These are phyloP conservation scores for Nakazawaea populi DNA, from an alignment of 805 yeast genomes.

Conservation along the genomic window DNA sequence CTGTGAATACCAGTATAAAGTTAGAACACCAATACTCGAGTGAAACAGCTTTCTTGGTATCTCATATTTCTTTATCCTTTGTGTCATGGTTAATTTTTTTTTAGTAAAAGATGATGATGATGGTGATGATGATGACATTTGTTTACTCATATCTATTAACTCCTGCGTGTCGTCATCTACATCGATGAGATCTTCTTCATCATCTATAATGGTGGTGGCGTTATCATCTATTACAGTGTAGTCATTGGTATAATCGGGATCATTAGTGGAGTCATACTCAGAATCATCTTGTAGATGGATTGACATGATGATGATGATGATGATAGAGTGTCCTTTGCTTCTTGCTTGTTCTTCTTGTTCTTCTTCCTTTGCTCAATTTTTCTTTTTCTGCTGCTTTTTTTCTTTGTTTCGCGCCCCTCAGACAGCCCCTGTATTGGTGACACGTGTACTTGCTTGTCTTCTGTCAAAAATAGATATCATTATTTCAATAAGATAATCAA, in stretches of 20 bases:
- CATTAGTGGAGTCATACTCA: constrained; percentile 8
- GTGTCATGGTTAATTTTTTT: constrained; percentile 6
- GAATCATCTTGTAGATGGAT: neutral
- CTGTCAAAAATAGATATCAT: too few relatives aligned
- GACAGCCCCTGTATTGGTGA: too few relatives aligned
- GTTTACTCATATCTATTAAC: constrained; percentile 5
- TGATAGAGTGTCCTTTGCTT: too few relatives aligned
- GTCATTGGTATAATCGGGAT: constrained; percentile 7
- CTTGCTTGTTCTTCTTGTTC: too few relatives aligned
- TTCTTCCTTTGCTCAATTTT: too few relatives aligned
- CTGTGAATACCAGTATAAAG: constrained; percentile 63
- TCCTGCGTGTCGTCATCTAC: constrained; percentile 10
- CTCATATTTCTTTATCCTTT: constrained; percentile 60
- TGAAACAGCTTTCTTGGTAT: constrained; percentile 85
- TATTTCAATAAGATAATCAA: too few relatives aligned
- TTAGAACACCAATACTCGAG: constrained; percentile 80
- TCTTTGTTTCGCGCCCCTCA: too few relatives aligned
- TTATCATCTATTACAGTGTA: constrained; percentile 2
- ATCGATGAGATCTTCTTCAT: constrained; percentile 8
- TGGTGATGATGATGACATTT: neutral
- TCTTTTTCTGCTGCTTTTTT: too few relatives aligned
- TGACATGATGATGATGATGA: neutral
- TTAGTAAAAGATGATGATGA: too few relatives aligned
- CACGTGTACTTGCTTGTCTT: too few relatives aligned
- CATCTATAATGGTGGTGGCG: constrained; percentile 8